Percentiles rank a stretch among this genome's conserved stretches.
These are phyloP conservation scores for Apiotrichum laibachii DNA, from an alignment of 1,284 basidiomycete genomes.

Conservation along the genomic window DNA sequence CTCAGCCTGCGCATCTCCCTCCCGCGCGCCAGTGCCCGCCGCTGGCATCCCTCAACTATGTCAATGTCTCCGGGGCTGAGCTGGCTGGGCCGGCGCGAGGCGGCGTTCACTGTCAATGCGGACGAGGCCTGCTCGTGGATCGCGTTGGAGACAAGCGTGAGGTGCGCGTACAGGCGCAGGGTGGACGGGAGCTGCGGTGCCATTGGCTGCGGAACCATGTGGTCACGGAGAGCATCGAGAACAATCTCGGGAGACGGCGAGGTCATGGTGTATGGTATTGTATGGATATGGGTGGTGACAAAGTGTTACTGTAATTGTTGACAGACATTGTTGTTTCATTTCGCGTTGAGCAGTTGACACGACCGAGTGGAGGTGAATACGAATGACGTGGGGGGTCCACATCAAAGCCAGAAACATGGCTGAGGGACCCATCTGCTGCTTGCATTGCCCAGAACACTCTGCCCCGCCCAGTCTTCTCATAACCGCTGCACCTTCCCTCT, in stretches of 20 bases:
- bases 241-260: neutral
- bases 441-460: too few species aligned
- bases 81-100: slow-evolving; percentile 6
- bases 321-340: too few species aligned
- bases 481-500: too few species aligned
- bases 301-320: too few species aligned
- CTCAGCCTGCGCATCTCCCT: neutral
- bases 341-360: too few species aligned
- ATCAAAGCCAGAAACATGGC: too few species aligned
- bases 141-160: slow-evolving; percentile 30
- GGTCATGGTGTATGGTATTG: neutral
- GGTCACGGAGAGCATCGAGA: slow-evolving; percentile 19
- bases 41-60: slow-evolving; percentile 16
- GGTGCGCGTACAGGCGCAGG: slow-evolving; percentile 35
- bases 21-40: neutral
- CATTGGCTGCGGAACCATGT: slow-evolving; percentile 26
- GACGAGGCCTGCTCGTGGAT: slow-evolving; percentile 21
- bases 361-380: too few species aligned
- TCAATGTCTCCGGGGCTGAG: slow-evolving; percentile 17
- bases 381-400: too few species aligned
- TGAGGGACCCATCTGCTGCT: too few species aligned
- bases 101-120: slow-evolving; percentile 17
- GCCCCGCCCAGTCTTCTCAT: too few species aligned
- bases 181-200: slow-evolving; percentile 21
- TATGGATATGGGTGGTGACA: too few species aligned